These are phyloP conservation scores for Pseudogymnoascus sp. DNA, from an alignment of 2,329 filamentous ascomycete genomes.

Conservation along the genomic window DNA sequence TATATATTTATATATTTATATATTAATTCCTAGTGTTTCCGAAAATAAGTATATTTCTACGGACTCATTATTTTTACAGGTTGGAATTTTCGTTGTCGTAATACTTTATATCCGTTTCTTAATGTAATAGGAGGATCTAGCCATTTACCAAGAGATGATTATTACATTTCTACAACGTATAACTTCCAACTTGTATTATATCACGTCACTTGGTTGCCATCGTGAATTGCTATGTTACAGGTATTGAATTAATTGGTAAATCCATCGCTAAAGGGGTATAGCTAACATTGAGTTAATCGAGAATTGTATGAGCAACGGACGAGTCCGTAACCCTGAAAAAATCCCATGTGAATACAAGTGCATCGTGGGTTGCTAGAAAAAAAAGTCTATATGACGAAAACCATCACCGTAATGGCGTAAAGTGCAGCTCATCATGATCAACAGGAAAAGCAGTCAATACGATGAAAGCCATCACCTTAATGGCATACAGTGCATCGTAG, in stretches of 20 bases:
- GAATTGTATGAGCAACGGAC: not conserved
- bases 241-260: not conserved
- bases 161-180: not conserved
- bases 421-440: not conserved
- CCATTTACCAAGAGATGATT: not conserved
- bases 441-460: not conserved
- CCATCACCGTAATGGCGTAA: not conserved
- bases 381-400: not conserved
- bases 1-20: too few species aligned
- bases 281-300: not conserved
- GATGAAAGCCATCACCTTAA: not conserved
- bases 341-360: not conserved
- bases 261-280: not conserved
- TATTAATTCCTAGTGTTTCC: too few species aligned
- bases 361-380: not conserved
- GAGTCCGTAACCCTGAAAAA: not conserved
- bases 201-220: not conserved
- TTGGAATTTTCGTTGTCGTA: not conserved
- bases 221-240: not conserved
- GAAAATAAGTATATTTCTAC: not conserved
- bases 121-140: not conserved
- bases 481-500: not conserved
- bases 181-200: not conserved
- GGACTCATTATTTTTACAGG: not conserved
- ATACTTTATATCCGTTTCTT: not conserved